Conservation (phyloP, 2,329 filamentous ascomycete genomes). For the Graphiopsis chlorocephala region DNA sequence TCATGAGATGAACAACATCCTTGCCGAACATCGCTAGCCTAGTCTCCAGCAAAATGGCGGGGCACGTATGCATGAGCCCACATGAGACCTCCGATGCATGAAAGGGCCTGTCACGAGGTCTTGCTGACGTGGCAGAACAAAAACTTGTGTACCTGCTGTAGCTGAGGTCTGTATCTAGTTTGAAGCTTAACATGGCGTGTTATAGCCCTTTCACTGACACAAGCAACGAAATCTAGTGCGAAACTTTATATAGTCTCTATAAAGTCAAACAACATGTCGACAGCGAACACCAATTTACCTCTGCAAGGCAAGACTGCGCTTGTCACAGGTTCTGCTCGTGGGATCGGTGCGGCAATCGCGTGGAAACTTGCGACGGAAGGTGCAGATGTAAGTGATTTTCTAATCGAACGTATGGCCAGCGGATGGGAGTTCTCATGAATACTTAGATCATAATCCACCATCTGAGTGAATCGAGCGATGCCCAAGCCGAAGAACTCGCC, state of each 20-base stretch:
- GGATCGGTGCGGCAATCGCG: conserved; percentile 50
- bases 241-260: not conserved
- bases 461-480: not conserved
- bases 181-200: not conserved
- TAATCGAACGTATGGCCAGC: conserved; percentile 37
- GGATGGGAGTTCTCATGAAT: conserved; percentile 25
- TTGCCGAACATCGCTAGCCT: conserved; percentile 3
- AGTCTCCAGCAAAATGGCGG: conserved; percentile 4
- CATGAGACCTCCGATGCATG: not conserved
- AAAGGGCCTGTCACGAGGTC: conserved; percentile 10
- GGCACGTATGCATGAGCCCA: conserved; percentile 1
- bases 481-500: conserved; percentile 35
- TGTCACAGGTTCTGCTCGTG: conserved; percentile 51
- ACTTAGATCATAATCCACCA: conserved; percentile 28
- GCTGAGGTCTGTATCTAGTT: not conserved
- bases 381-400: conserved; percentile 38
- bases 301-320: conserved; percentile 35
- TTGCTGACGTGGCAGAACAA: conserved; percentile 18
- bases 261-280: not conserved
- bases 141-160: conserved; percentile 20
- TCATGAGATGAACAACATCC: not conserved
- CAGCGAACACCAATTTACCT: not conserved
- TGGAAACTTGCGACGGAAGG: conserved; percentile 48
- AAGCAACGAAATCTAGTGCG: not conserved
- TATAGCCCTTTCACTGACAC: not conserved